These are phyloP conservation scores for Cornus florida DNA, from an alignment of 148 eudicot species.

Conservation along the genomic window DNA sequence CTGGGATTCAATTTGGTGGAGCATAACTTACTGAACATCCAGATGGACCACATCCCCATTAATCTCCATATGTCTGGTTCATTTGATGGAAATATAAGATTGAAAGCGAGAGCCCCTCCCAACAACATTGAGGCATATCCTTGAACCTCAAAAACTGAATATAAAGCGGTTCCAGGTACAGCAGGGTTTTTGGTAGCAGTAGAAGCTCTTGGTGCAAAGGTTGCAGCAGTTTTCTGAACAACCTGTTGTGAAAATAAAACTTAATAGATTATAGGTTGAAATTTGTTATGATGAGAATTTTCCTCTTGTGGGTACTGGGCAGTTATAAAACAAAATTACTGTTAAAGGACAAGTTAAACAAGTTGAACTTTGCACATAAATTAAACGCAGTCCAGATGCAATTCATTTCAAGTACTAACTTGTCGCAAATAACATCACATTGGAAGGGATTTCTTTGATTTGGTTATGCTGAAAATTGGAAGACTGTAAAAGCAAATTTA, in stretches of 20 bases:
- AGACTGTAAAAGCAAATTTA: not conserved
- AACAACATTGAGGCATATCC: conserved; percentile 73
- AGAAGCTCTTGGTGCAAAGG: conserved; percentile 97
- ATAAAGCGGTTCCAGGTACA: conserved; percentile 73
- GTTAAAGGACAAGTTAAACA: not conserved
- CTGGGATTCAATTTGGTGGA: not conserved
- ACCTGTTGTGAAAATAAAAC: conserved; percentile 41
- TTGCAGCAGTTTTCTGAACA: conserved; percentile 87
- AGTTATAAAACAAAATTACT: not conserved
- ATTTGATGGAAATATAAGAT: conserved; percentile 88
- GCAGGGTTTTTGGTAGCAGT: conserved; percentile 89
- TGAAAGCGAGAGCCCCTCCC: conserved; percentile 94
- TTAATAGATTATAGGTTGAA: not conserved
- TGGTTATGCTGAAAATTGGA: not conserved
- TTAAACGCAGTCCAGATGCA: not conserved
- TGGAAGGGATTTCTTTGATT: too few relatives aligned
- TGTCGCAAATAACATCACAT: not conserved
- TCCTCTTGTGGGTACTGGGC: not conserved
- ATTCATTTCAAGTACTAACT: not conserved
- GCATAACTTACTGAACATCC: conserved; percentile 95
- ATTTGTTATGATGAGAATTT: too few relatives aligned
- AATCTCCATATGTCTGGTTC: conserved; percentile 96
- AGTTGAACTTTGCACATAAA: not conserved
- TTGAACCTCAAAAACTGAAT: conserved; percentile 85
- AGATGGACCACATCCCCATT: conserved; percentile 99